phyloP scores from a whole-genome alignment of 179 eudicot species.

The Dionaea muscipula region DNA sequence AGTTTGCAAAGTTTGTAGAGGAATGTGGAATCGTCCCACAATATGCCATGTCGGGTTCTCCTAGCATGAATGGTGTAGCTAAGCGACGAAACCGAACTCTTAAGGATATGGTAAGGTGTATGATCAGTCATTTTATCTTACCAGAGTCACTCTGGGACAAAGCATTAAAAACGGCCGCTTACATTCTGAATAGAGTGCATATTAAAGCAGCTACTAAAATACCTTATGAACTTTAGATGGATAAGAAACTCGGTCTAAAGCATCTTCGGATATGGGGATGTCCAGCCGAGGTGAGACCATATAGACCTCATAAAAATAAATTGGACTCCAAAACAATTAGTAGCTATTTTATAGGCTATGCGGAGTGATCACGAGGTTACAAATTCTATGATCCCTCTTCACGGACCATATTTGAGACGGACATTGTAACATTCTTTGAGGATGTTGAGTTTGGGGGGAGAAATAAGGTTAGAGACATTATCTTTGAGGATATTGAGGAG shows the following conservation, averaged over 20 bases:
- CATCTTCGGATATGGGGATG: slow-evolving; percentile 1
- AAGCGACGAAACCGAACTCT: neutral
- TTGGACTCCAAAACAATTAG: neutral
- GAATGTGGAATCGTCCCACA: neutral
- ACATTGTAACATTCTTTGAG: neutral
- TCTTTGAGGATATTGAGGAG: neutral
- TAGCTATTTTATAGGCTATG: neutral
- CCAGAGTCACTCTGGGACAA: neutral
- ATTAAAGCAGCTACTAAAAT: slow-evolving; percentile 3
- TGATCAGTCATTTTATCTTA: neutral
- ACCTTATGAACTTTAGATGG: neutral
- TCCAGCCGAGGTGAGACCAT: neutral
- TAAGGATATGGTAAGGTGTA: neutral
- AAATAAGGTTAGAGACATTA: neutral
- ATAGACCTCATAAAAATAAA: neutral
- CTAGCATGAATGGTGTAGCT: slow-evolving; percentile 8
- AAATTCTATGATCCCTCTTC: neutral
- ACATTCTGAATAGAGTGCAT: neutral
- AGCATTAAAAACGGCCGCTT: neutral
- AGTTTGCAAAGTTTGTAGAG: neutral
- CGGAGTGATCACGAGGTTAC: neutral
- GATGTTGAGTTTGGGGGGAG: neutral
- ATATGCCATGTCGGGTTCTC: neutral
- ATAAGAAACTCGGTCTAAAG: neutral
- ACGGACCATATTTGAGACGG: neutral